These are phyloP conservation scores for Colletotrichum costaricense DNA, from an alignment of 2,329 filamentous ascomycete species.

Conservation along the genomic window DNA sequence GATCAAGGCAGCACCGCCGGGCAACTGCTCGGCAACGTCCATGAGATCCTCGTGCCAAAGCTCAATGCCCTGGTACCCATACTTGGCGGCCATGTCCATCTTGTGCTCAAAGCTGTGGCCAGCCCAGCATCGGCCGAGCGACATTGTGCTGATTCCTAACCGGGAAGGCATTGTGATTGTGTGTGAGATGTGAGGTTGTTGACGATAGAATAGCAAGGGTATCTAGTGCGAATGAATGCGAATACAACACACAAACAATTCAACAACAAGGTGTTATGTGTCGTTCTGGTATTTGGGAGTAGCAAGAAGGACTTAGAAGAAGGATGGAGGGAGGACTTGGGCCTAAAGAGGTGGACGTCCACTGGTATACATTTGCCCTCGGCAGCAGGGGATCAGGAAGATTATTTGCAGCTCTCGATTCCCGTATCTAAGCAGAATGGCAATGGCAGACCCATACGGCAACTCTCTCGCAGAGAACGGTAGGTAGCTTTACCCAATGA, in stretches of 20 bases:
- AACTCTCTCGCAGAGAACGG: neutral
- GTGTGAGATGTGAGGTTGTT: neutral
- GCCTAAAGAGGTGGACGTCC: slow-evolving; percentile 1
- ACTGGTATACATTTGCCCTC: slow-evolving; percentile 24
- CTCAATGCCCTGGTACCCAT: slow-evolving; percentile 78
- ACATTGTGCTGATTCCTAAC: slow-evolving; percentile 81
- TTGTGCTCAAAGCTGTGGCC: slow-evolving; percentile 76
- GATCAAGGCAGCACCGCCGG: slow-evolving; percentile 49
- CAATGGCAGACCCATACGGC: neutral
- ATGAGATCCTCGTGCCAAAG: slow-evolving; percentile 83
- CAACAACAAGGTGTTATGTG: neutral
- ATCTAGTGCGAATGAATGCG: neutral
- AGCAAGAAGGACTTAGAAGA: neutral
- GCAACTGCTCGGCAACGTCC: slow-evolving; percentile 63
- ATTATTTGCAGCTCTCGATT: slow-evolving; percentile 14
- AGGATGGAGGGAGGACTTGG: neutral
- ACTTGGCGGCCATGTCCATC: slow-evolving; percentile 72
- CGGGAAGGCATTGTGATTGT: slow-evolving; percentile 65
- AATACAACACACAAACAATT: neutral
- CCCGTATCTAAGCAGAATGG: neutral
- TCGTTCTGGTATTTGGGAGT: neutral
- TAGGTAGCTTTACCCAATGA: slow-evolving; percentile 11
- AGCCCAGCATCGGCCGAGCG: slow-evolving; percentile 75
- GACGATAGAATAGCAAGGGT: neutral
- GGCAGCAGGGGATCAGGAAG: slow-evolving; percentile 16